phyloP scores from a whole-genome alignment of 169 alveolate genomes.

The Babesia caballi region DNA sequence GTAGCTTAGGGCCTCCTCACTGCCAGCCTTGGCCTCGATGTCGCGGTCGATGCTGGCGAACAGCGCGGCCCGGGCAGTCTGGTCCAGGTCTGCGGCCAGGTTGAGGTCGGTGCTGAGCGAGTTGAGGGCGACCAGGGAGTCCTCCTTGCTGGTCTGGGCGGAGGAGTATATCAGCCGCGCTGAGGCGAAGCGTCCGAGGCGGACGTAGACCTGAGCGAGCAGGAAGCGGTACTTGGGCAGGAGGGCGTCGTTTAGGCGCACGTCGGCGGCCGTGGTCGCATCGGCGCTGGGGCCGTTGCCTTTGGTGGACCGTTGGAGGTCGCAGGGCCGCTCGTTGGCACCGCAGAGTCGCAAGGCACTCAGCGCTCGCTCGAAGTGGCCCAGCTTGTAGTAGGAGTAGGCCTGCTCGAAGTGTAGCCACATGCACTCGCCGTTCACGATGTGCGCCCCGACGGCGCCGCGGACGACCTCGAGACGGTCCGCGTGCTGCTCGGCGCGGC shows the following conservation, averaged over 20 bases:
- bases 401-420: constrained; percentile 67
- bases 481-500: constrained; percentile 8
- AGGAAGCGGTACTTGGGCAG: constrained; percentile 30
- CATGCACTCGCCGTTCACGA: constrained; percentile 38
- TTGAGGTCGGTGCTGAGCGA: constrained; percentile 39
- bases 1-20: constrained; percentile 16
- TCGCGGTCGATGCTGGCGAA: constrained; percentile 12
- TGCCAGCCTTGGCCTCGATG: constrained; percentile 9
- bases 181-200: constrained; percentile 33
- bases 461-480: background rate
- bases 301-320: background rate
- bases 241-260: background rate
- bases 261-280: background rate
- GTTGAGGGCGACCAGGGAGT: constrained; percentile 37
- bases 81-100: constrained; percentile 23
- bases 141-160: constrained; percentile 6
- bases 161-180: constrained; percentile 27
- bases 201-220: constrained; percentile 47
- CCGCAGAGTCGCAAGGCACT: constrained; percentile 29
- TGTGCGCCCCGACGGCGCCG: constrained; percentile 37
- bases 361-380: constrained; percentile 43
- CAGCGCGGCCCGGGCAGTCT: background rate
- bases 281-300: background rate
- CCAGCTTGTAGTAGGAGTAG: constrained; percentile 49
- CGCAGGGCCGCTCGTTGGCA: constrained; percentile 32